Evolutionary conservation across 1,284 basidiomycete species (phyloP).

Genomic region (Ceratobasidium sp.): DNA sequence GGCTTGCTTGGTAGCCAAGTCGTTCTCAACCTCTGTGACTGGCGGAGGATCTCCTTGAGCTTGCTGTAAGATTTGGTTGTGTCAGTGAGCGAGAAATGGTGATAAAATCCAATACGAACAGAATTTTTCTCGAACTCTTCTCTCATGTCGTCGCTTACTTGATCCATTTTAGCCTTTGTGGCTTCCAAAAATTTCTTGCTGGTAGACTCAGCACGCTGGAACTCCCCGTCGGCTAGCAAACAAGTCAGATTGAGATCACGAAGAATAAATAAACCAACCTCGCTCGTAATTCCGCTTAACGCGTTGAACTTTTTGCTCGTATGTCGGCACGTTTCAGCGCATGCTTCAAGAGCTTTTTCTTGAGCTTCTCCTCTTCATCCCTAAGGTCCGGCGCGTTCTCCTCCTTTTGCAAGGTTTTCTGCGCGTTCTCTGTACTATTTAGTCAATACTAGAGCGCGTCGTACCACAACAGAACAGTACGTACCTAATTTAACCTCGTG

Average conservation of each 20-base stretch:
- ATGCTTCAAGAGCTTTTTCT: slow-evolving; percentile 64
- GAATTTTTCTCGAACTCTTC: slow-evolving; percentile 58
- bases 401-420: slow-evolving; percentile 50
- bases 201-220: slow-evolving; percentile 61
- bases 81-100: not conserved
- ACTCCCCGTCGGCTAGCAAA: slow-evolving; percentile 63
- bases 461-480: slow-evolving; percentile 49
- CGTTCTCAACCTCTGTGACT: slow-evolving; percentile 61
- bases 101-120: not conserved
- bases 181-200: slow-evolving; percentile 63
- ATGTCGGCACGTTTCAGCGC: slow-evolving; percentile 68
- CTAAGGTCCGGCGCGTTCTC: slow-evolving; percentile 50
- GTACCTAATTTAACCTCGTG: slow-evolving; percentile 62
- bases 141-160: slow-evolving; percentile 63
- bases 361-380: slow-evolving; percentile 55
- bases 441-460: not conserved
- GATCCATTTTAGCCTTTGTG: slow-evolving; percentile 61
- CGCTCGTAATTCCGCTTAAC: slow-evolving; percentile 66
- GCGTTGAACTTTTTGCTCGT: slow-evolving; percentile 66
- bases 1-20: slow-evolving; percentile 70
- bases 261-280: slow-evolving; percentile 57
- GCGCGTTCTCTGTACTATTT: slow-evolving; percentile 55
- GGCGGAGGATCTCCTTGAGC: slow-evolving; percentile 31
- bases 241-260: slow-evolving; percentile 22
- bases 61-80: not conserved